Conservation (phyloP, 75 land plant genomes). For the Picea glauca region DNA sequence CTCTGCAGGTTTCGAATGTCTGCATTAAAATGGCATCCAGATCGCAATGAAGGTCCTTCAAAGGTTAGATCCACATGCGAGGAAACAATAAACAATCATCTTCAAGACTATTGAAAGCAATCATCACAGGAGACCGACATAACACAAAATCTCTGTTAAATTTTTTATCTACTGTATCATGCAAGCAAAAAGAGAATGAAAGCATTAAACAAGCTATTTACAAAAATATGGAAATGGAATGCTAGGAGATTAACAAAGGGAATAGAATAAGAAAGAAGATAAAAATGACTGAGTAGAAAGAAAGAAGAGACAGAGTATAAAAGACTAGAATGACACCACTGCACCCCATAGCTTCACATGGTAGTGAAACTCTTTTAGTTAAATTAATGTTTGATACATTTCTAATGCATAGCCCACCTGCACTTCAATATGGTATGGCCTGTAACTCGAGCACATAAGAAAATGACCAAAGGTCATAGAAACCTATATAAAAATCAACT, state of each 20-base stretch:
- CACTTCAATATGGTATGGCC: not conserved
- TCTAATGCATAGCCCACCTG: not conserved
- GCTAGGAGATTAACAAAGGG: not conserved
- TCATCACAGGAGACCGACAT: not conserved
- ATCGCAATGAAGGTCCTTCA: conserved; percentile 73
- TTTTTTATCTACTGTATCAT: not conserved
- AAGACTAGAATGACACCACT: not conserved
- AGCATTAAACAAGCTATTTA: not conserved
- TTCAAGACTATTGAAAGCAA: not conserved
- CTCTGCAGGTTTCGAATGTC: conserved; percentile 65
- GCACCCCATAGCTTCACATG: not conserved
- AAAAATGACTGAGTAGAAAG: not conserved
- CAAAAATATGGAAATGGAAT: not conserved
- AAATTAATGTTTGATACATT: no score
- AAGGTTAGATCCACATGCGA: conserved; percentile 42
- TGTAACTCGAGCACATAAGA: not conserved
- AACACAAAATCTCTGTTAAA: not conserved
- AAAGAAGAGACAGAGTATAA: not conserved
- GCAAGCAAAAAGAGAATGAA: not conserved
- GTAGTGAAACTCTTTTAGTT: not conserved
- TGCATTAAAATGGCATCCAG: conserved; percentile 95
- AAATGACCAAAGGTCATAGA: not conserved
- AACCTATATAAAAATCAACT: not conserved
- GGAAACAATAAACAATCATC: not conserved
- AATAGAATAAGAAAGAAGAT: not conserved